Conservation (phyloP, 371 early-diverging fungal genomes). For the Apophysomyces elegans region DNA sequence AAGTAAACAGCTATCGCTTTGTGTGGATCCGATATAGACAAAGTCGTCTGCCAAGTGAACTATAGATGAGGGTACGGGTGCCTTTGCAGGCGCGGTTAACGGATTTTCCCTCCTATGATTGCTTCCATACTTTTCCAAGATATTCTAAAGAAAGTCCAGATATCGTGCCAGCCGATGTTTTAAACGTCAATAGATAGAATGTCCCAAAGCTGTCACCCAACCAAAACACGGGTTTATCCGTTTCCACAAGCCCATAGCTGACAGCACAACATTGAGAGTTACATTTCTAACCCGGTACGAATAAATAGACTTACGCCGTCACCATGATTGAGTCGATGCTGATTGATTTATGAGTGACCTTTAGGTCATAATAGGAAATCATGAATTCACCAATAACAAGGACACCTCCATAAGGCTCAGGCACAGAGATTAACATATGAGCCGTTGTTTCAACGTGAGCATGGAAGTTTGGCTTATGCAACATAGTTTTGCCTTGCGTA, state of each 20-base stretch:
- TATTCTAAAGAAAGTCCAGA: slow-evolving; percentile 7
- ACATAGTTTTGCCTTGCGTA: slow-evolving; percentile 44
- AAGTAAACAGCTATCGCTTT: slow-evolving; percentile 82
- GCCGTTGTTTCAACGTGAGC: slow-evolving; percentile 56
- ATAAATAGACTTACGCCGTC: slow-evolving; percentile 23
- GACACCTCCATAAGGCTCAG: slow-evolving; percentile 64
- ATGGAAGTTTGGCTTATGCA: slow-evolving; percentile 30
- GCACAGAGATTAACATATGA: slow-evolving; percentile 63
- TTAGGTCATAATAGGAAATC: slow-evolving; percentile 57
- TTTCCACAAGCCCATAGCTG: slow-evolving; percentile 49
- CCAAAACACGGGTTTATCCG: slow-evolving; percentile 58
- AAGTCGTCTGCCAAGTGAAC: slow-evolving; percentile 68
- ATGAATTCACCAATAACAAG: slow-evolving; percentile 74
- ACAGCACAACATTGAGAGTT: neutral
- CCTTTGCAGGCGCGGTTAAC: slow-evolving; percentile 15
- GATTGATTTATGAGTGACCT: slow-evolving; percentile 37
- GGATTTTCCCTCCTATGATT: neutral
- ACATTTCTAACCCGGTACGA: neutral
- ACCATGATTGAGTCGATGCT: slow-evolving; percentile 56
- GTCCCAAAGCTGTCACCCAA: slow-evolving; percentile 63
- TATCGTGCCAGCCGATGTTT: slow-evolving; percentile 10
- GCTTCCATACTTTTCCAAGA: slow-evolving; percentile 11
- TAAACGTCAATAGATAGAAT: slow-evolving; percentile 19
- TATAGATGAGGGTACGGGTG: slow-evolving; percentile 63
- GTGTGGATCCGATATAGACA: slow-evolving; percentile 82